These are phyloP conservation scores for Trichoderma harzianum DNA, from an alignment of 2,329 filamentous ascomycete genomes.

Conservation along the genomic window DNA sequence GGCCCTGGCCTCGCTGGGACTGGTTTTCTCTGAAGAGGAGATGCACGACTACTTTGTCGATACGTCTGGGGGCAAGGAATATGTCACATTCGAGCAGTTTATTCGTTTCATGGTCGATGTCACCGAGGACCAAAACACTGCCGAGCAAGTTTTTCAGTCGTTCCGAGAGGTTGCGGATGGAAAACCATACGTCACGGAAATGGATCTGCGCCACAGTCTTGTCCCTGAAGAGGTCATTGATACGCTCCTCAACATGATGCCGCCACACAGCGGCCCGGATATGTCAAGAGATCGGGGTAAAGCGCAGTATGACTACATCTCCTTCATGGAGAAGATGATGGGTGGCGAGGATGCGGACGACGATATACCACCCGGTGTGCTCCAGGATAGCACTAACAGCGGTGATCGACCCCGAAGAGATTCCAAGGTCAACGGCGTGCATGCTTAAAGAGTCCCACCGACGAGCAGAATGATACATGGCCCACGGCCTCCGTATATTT, in stretches of 20 bases:
- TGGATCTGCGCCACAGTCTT: constrained; percentile 90
- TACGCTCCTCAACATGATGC: constrained; percentile 84
- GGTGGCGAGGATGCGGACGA: constrained; percentile 34
- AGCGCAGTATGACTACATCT: constrained; percentile 92
- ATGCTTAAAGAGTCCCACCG: neutral
- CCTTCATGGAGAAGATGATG: constrained; percentile 91
- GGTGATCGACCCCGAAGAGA: constrained; percentile 35
- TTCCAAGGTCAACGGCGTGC: constrained; percentile 34
- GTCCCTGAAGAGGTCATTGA: constrained; percentile 98
- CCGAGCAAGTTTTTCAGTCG: constrained; percentile 96
- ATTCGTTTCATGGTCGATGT: constrained; percentile 99
- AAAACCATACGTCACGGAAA: constrained; percentile 97
- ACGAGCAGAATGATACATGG: neutral
- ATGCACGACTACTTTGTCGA: constrained; percentile 95
- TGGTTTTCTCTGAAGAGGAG: constrained; percentile 96
- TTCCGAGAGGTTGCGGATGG: constrained; percentile 97
- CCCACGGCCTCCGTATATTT: constrained; percentile 6
- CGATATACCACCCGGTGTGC: constrained; percentile 29
- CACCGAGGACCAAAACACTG: constrained; percentile 97
- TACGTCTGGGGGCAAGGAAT: constrained; percentile 73
- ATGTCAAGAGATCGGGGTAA: constrained; percentile 78
- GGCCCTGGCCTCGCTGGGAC: constrained; percentile 86
- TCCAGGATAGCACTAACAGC: constrained; percentile 36
- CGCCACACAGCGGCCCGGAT: constrained; percentile 77
- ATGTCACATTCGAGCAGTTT: constrained; percentile 96